Evolutionary conservation across 108 stramenopile genomes (phyloP), one percentile per base, ranked within the genome.

Genomic region (Cyclostephanos invisitatus): DNA sequence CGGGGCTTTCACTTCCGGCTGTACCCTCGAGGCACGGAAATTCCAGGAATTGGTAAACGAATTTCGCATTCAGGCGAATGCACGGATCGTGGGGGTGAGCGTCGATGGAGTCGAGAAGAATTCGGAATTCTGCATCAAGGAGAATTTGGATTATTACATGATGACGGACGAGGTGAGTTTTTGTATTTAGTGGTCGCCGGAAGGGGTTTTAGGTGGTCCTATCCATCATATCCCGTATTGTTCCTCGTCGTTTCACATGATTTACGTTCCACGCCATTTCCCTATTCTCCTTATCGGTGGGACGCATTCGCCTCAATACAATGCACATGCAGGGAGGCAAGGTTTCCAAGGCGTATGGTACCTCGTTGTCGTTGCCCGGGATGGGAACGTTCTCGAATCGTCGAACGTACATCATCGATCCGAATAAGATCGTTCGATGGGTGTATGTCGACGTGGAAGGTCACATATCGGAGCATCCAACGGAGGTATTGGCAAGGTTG

Each of bases 361-460:
- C 71, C 9, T 83, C 87, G 2, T 62, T 93, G 10, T 78, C 75
- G 18, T 82, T 93, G 46, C 91, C 91, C 0, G 89, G 89, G 5
- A 90, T 93, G 64, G 91, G 91, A 22, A 90, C 89, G 25, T 93
- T 93, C 67, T 82, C 80, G 56, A 93, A 93, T 66, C 76, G 91
- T 32, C 91, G 89, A 64, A 93, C 91, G 0, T 93, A 90, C 64
- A 78, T 93, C n/a, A 90, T 93, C 72, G 91, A 90, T 79, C 91
- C 91, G 25, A 65, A 78, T n/a, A 87, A 87, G 37, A 77, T 77
- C 17, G 70, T 93, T 36, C 80, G 83, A 22, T 93, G 87, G 87
- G 84, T 90, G 20, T 93, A 90, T 80, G 84, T 83, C 6, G 89
- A 93, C 72, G 91, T 93, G 22, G 91, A 93, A 62, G 81, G 81